Evolutionary conservation across 306 rosid genomes (phyloP), one percentile per base, ranked within the genome.

Genomic region (Vigna angularis): DNA sequence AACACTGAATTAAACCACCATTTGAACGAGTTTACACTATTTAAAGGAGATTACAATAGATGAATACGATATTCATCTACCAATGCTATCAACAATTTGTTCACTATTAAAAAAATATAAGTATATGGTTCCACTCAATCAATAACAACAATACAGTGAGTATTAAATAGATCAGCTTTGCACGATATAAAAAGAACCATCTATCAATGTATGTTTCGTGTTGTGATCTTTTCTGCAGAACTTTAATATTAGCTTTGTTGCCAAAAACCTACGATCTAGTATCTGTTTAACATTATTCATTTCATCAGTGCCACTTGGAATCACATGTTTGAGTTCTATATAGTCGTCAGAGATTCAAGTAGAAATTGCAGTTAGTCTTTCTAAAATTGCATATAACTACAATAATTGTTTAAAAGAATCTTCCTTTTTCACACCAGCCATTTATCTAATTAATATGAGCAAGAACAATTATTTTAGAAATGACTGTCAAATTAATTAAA

Each of bases 261-360:
- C 64, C 53, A 48, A 30, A 70, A 70, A 14, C 45, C 38, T 18
- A 20, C 15, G 53, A 72, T 64, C 30, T 64, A 72, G 48, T 40
- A 17, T 55, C 55, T 68, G n/a, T 45, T 68, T 53, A 57, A 32
- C 68, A 24, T 47, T 30, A 70, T 11, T 12, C 52, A 58, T 58
- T 70, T 58, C 52, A 14, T 62, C 22, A 59, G 18, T 26, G 48
- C 17, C 50, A 13, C 73, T 63, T 72, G 24, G 59, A 72, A 72
- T 50, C 67, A 79, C 57, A 72, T 34, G 40, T 70, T 64, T 63
- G 38, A 42, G 59, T 72, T 64, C 73, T 38, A 14, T 52, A 48
- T 48, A 63, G 42, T 30, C 13, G 3, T 18, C 40, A n/a, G 49
- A 72, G 65, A 13, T 24, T 49, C 22, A 14, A 55, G 50, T 28